Conservation (phyloP, 768 basidiomycete genomes). For the Macrolepiota dolichaula region DNA sequence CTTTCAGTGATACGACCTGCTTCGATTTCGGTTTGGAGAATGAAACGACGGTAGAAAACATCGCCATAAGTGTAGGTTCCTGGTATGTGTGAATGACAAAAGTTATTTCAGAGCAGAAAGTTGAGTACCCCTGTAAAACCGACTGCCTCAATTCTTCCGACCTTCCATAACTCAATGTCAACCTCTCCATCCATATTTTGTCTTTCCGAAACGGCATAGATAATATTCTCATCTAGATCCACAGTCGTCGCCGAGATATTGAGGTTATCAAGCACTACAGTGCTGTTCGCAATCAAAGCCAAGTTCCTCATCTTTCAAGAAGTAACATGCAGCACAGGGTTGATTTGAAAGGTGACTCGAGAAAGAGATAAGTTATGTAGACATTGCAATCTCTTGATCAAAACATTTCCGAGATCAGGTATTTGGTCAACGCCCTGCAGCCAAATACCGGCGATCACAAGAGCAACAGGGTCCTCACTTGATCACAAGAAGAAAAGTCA, state of each 20-base stretch:
- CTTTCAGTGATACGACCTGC: constrained; percentile 62
- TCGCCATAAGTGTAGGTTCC: constrained; percentile 27
- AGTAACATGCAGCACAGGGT: background rate
- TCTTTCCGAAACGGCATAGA: constrained; percentile 58
- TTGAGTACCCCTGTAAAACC: background rate
- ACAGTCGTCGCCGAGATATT: constrained; percentile 46
- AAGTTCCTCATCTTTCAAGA: constrained; percentile 52
- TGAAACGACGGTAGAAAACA: constrained; percentile 33
- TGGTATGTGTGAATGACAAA: background rate
- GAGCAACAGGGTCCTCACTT: background rate
- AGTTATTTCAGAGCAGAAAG: background rate
- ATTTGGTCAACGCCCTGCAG: constrained; percentile 16
- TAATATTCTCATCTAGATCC: constrained; percentile 60
- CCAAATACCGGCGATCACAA: constrained; percentile 16
- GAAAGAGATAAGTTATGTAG: constrained; percentile 11
- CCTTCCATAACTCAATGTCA: constrained; percentile 57
- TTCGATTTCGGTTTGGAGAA: constrained; percentile 20
- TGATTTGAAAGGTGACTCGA: background rate
- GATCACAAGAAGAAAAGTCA: background rate
- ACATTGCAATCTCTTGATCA: constrained; percentile 14
- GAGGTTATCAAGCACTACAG: constrained; percentile 24
- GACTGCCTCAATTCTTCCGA: constrained; percentile 15
- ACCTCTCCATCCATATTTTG: constrained; percentile 44
- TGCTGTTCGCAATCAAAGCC: constrained; percentile 32
- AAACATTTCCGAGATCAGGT: constrained; percentile 14